Conservation (phyloP, 805 yeast species). For the Candida gorgasii region DNA sequence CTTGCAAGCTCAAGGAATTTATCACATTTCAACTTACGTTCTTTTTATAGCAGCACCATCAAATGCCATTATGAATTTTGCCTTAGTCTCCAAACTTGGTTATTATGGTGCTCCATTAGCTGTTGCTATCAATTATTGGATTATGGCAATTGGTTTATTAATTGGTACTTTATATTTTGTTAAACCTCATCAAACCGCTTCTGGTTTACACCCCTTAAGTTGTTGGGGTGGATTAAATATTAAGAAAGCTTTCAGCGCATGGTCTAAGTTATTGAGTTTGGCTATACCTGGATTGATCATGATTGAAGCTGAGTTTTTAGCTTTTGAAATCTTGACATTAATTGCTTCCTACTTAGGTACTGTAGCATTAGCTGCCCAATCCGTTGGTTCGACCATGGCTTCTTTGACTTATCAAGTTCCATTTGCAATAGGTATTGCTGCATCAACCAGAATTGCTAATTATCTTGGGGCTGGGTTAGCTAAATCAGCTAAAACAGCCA, state of each 20-base stretch:
- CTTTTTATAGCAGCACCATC: constrained; percentile 55
- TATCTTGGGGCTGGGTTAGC: constrained; percentile 51
- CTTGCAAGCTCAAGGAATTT: constrained; percentile 59
- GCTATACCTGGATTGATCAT: constrained; percentile 58
- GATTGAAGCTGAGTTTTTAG: constrained; percentile 62
- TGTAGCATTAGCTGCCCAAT: constrained; percentile 52
- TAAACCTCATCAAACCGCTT: constrained; percentile 41
- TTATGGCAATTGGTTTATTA: constrained; percentile 50
- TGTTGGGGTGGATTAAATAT: constrained; percentile 50
- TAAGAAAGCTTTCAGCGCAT: constrained; percentile 41
- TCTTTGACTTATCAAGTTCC: constrained; percentile 56
- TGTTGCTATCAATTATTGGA: constrained; percentile 56
- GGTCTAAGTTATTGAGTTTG: constrained; percentile 45
- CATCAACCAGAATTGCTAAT: constrained; percentile 59
- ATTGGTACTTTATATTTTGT: constrained; percentile 38
- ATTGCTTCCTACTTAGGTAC: constrained; percentile 58
- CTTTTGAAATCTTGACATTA: constrained; percentile 57
- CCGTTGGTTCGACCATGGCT: constrained; percentile 49
- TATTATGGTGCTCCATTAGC: constrained; percentile 63
- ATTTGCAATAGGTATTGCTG: constrained; percentile 58
- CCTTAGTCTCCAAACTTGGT: constrained; percentile 48
- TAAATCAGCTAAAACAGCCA: constrained; percentile 34
- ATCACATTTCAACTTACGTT: constrained; percentile 56
- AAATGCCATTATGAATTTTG: constrained; percentile 47
- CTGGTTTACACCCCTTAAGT: constrained; percentile 48